phyloP scores from a whole-genome alignment of 148 eudicot genomes.

The Bassia scoparia region DNA sequence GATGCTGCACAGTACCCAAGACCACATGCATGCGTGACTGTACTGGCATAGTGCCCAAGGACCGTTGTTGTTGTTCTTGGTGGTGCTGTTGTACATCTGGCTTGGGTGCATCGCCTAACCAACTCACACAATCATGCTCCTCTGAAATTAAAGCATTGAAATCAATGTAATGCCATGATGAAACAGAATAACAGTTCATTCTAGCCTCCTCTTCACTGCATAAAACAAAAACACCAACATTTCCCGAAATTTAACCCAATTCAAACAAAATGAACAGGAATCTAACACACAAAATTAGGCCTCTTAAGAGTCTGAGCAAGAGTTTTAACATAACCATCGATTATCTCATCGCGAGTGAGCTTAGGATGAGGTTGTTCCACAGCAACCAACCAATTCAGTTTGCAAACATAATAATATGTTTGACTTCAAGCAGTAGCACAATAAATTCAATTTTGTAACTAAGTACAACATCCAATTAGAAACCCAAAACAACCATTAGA shows the following conservation, averaged over 20 bases:
- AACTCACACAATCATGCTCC: too few relatives aligned
- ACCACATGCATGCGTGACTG: too few relatives aligned
- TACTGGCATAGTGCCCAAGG: too few relatives aligned
- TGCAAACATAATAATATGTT: too few relatives aligned
- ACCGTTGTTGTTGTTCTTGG: too few relatives aligned
- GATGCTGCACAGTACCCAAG: too few relatives aligned
- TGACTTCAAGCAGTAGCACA: too few relatives aligned
- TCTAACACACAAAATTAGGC: not conserved
- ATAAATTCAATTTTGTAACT: too few relatives aligned
- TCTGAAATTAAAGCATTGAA: slow-evolving; percentile 52
- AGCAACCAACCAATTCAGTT: slow-evolving; percentile 29
- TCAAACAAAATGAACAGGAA: not conserved
- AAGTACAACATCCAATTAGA: too few relatives aligned
- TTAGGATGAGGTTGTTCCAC: slow-evolving; percentile 19
- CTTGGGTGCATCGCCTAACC: too few relatives aligned
- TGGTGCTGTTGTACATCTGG: too few relatives aligned
- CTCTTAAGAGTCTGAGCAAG: slow-evolving; percentile 17
- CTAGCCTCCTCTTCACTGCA: slow-evolving; percentile 63
- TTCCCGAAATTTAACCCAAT: not conserved
- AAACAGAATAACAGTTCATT: slow-evolving; percentile 65
- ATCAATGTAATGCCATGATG: slow-evolving; percentile 62
- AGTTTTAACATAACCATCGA: slow-evolving; percentile 26
- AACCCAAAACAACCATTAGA: too few relatives aligned
- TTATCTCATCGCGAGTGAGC: slow-evolving; percentile 26
- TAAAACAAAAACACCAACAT: not conserved